These are phyloP conservation scores for Conticribra weissflogii DNA, from an alignment of 108 stramenopile genomes.

Conservation along the genomic window DNA sequence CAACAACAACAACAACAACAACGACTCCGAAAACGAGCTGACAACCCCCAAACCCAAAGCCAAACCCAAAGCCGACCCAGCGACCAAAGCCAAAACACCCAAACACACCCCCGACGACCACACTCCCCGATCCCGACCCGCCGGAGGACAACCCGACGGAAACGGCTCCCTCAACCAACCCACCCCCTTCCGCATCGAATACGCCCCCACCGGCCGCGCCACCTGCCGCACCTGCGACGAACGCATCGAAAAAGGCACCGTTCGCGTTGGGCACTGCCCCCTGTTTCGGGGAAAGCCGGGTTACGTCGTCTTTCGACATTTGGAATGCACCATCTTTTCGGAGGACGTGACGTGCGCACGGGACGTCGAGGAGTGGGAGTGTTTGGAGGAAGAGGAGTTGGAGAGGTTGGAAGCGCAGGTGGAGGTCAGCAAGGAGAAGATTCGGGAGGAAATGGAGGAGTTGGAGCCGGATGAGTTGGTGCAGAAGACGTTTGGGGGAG, in stretches of 20 bases:
- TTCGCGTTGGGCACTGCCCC: constrained; percentile 76
- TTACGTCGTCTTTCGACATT: constrained; percentile 77
- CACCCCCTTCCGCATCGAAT: constrained; percentile 63
- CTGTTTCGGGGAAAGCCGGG: constrained; percentile 92
- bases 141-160: constrained; percentile 42
- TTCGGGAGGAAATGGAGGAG: constrained; percentile 74
- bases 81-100: too few relatives aligned
- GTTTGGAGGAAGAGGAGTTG: constrained; percentile 61
- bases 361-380: constrained; percentile 68
- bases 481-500: constrained; percentile 76
- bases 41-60: not conserved
- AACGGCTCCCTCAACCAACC: constrained; percentile 48
- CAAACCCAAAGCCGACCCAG: constrained; percentile 4
- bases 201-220: constrained; percentile 72
- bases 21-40: not conserved
- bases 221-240: constrained; percentile 82
- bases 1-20: constrained; percentile 23
- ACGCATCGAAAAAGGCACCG: constrained; percentile 58
- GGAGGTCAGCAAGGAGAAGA: constrained; percentile 54
- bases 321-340: constrained; percentile 70
- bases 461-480: constrained; percentile 92
- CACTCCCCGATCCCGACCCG: too few relatives aligned
- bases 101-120: too few relatives aligned
- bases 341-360: constrained; percentile 50
- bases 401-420: constrained; percentile 49